Base-by-base conservation (phyloP, 495 filamentous ascomycete species). In the Podospora conica region DNA sequence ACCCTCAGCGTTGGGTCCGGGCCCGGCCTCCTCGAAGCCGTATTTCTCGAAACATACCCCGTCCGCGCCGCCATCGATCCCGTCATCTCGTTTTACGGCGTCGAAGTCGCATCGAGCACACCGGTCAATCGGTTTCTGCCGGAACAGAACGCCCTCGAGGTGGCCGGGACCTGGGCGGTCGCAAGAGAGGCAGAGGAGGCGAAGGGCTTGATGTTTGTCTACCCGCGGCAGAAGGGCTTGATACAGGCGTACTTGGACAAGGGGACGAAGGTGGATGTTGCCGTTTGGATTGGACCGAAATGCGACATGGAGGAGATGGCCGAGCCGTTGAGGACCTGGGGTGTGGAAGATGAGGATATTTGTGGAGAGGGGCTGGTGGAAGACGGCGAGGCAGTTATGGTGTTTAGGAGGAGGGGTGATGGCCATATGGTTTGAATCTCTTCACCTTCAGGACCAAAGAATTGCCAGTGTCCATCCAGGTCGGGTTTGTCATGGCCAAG, bases 281-380 rank as follows among this genome's bases (percentile, higher is more conserved):
- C 64, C 3, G 66, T 74, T n/a, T 74, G 70, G 71, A 69, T 74
- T 54, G 71, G 71, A 28, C 71, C 71, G 3, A 60, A 48, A 58
- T 70, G 68, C 61, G 71, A 74, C 67, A 9, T 65, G 11, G 61
- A 66, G 29, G 68, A 66, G 31, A 72, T 70, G 66, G 48, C 28
- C 0, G 10, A 8, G 18, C 53, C 54, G 3, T 48, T 73, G 55
- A 27, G 40, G 64, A 63, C 27, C 3, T 70, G 67, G 66, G 68
- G 64, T 20, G 21, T 56, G 40, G 65, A 48, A 25, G 61, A 68
- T 11, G 61, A 33, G 11, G n/a, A 48, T 4, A 11, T 63, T 10
- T 18, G 27, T 5, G 2, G 9, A 0, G 48, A 28, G 23, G 33
- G 53, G 18, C n/a, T 69, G 63, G 69, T 73, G 6, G 69, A 73